A percentile compares a stretch with the other conserved stretches of the same genome.
Evolutionary conservation across 2,329 filamentous ascomycete genomes (phyloP).

Genomic region (Ophiostoma quercus): DNA sequence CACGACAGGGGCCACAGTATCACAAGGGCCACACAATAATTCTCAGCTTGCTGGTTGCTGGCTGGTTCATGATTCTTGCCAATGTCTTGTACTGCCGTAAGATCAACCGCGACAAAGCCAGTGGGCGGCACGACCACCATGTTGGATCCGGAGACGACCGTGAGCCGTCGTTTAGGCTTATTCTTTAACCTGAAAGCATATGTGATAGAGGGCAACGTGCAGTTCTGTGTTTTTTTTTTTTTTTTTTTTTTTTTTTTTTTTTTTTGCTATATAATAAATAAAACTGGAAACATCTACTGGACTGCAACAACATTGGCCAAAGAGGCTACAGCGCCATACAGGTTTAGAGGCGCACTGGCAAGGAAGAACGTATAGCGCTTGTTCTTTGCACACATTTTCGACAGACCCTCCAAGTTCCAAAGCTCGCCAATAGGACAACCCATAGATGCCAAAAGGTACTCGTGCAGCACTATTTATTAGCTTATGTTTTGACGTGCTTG

Average conservation of each 20-base stretch:
- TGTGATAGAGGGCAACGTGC: not conserved
- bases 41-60: conserved; percentile 53
- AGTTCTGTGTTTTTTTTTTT: not conserved
- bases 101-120: conserved; percentile 57
- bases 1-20: conserved; percentile 51
- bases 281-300: not conserved
- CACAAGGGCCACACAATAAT: conserved; percentile 58
- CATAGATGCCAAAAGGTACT: conserved; percentile 12
- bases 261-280: not conserved
- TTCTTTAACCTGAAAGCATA: conserved; percentile 40
- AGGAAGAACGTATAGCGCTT: conserved; percentile 18
- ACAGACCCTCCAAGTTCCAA: conserved; percentile 15
- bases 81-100: conserved; percentile 61
- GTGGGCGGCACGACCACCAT: conserved; percentile 55
- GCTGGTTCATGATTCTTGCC: conserved; percentile 58
- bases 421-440: conserved; percentile 19
- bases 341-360: conserved; percentile 17
- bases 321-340: conserved; percentile 15
- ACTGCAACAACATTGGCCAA: conserved; percentile 16
- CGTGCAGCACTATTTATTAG: conserved; percentile 13
- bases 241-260: not conserved
- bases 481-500: not conserved
- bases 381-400: conserved; percentile 12
- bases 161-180: conserved; percentile 57
- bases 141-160: conserved; percentile 57